Percentiles rank a stretch among this genome's conserved stretches.
These are phyloP conservation scores for Trichosanthes truncata DNA, from an alignment of 306 rosid genomes.

Conservation along the genomic window DNA sequence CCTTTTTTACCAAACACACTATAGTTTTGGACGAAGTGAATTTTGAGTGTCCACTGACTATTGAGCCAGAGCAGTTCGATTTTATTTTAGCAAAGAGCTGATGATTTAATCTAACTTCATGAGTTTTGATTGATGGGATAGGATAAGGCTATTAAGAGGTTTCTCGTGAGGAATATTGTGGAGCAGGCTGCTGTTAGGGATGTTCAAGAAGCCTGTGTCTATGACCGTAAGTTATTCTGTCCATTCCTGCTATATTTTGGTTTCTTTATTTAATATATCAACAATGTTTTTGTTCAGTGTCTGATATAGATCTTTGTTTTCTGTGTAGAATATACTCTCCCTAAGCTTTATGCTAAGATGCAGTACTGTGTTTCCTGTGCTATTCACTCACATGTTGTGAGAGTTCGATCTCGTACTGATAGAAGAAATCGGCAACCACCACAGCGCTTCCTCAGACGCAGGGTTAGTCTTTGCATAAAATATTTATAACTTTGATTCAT, in stretches of 20 bases:
- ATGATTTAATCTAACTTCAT: not conserved
- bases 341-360: constrained; percentile 94
- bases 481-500: not conserved
- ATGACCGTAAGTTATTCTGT: constrained; percentile 46
- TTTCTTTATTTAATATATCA: not conserved
- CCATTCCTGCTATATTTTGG: not conserved
- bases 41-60: not conserved
- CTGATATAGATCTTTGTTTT: not conserved
- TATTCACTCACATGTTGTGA: constrained; percentile 90
- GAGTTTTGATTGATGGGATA: constrained; percentile 11
- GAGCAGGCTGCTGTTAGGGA: constrained; percentile 97
- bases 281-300: not conserved
- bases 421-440: constrained; percentile 93
- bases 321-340: constrained; percentile 67
- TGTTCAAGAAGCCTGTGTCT: constrained; percentile 94
- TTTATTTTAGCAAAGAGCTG: not conserved
- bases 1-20: not conserved
- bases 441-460: constrained; percentile 73
- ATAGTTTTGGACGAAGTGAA: not conserved
- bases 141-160: constrained; percentile 82
- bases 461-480: constrained; percentile 28
- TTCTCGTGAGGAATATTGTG: constrained; percentile 90
- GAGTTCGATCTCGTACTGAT: constrained; percentile 78
- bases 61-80: not conserved
- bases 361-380: constrained; percentile 96